phyloP scores from a whole-genome alignment of 1,139 yeast species.

The Candida sojae region DNA sequence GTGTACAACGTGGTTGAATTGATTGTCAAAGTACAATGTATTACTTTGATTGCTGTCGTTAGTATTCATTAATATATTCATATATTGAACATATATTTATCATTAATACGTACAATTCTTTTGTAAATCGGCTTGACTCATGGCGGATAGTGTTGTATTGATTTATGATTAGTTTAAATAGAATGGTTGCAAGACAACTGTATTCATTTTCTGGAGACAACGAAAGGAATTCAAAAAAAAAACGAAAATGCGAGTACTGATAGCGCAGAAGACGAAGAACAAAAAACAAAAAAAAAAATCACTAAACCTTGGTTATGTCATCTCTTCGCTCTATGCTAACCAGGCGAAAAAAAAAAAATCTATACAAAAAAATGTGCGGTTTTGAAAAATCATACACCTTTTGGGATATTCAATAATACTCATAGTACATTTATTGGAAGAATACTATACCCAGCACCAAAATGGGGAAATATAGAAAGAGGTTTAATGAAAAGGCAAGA shows the following conservation, averaged over 20 bases:
- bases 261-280: not conserved
- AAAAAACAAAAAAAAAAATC: not conserved
- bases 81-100: not conserved
- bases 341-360: not conserved
- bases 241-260: not conserved
- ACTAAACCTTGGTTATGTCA: not conserved
- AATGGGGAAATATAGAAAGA: conserved; percentile 81
- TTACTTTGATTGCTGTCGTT: conserved; percentile 23
- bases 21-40: conserved; percentile 48
- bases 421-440: too few species aligned
- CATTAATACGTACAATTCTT: conserved; percentile 34
- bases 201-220: not conserved
- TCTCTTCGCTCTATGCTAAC: not conserved
- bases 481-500: conserved; percentile 86
- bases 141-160: conserved; percentile 4
- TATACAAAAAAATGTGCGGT: not conserved
- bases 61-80: not conserved
- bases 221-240: not conserved
- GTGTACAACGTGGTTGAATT: conserved; percentile 60
- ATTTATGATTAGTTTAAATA: not conserved
- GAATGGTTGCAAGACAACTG: too few species aligned
- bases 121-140: conserved; percentile 27
- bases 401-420: too few species aligned
- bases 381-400: not conserved
- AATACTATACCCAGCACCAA: not conserved